Evolutionary conservation across 108 stramenopile genomes (phyloP).

Genomic region (Discostella stelligeroides): DNA sequence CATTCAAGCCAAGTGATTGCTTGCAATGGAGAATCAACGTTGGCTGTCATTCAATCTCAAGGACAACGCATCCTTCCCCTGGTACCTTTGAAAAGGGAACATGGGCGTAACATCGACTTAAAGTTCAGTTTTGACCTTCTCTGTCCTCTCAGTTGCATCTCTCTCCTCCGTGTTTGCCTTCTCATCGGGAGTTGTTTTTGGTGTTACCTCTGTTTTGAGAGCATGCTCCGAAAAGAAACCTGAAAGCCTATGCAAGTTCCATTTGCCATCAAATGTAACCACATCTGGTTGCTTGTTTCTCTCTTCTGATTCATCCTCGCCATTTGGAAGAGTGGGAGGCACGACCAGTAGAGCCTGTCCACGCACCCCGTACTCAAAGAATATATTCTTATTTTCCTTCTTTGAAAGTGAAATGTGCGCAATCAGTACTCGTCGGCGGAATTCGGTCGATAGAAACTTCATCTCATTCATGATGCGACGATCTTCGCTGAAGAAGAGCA

Average conservation of each 20-base stretch:
- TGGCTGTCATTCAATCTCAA: slow-evolving; percentile 32
- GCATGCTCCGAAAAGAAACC: slow-evolving; percentile 61
- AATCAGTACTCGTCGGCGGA: slow-evolving; percentile 59
- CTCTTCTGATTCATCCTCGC: slow-evolving; percentile 21
- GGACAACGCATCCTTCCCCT: not conserved
- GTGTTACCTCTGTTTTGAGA: slow-evolving; percentile 38
- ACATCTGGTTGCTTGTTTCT: slow-evolving; percentile 5
- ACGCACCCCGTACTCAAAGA: slow-evolving; percentile 51
- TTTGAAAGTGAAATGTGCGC: slow-evolving; percentile 58
- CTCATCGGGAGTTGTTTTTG: slow-evolving; percentile 9
- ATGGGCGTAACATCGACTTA: slow-evolving; percentile 7
- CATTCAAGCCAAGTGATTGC: slow-evolving; percentile 20
- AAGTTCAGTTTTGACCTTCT: slow-evolving; percentile 41
- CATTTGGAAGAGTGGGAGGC: slow-evolving; percentile 5
- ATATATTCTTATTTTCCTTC: slow-evolving; percentile 53
- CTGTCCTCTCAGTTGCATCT: slow-evolving; percentile 11
- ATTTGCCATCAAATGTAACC: slow-evolving; percentile 50
- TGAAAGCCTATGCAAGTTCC: slow-evolving; percentile 49
- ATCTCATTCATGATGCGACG: slow-evolving; percentile 50
- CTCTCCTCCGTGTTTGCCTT: slow-evolving; percentile 20
- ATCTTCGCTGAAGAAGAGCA: slow-evolving; percentile 60
- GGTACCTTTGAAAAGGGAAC: not conserved
- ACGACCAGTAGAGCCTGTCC: slow-evolving; percentile 53
- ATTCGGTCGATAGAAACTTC: slow-evolving; percentile 65
- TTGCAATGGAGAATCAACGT: slow-evolving; percentile 1